Evolutionary conservation across 208 protist genomes (phyloP).

Genomic region (Trypanosoma lewisi): DNA sequence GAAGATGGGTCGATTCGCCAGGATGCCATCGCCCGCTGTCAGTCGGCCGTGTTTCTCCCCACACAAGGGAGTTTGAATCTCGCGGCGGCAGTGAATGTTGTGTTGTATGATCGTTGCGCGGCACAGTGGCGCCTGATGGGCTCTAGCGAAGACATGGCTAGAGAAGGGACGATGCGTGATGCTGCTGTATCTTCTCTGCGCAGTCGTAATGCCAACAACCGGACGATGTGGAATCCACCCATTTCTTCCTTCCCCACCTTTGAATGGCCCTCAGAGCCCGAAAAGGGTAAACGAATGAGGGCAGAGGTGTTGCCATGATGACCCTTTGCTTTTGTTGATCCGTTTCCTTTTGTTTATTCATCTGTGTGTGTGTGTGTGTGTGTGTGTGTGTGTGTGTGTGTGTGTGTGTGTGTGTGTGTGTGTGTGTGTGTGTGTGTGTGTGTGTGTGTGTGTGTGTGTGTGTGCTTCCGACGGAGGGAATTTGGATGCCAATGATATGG

Average conservation of each 20-base stretch:
- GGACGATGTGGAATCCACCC: slow-evolving; percentile 22
- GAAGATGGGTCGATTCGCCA: slow-evolving; percentile 59
- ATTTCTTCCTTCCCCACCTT: neutral
- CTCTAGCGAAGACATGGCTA: neutral
- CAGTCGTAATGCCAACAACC: slow-evolving; percentile 61
- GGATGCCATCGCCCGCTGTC: slow-evolving; percentile 35
- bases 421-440: neutral
- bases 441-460: slow-evolving; percentile 1
- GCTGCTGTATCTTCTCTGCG: slow-evolving; percentile 11
- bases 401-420: neutral
- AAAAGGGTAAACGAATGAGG: neutral
- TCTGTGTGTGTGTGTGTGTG: slow-evolving; percentile 2
- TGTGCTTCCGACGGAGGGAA: neutral
- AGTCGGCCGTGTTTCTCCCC: slow-evolving; percentile 68
- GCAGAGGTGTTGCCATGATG: neutral
- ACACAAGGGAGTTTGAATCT: slow-evolving; percentile 76
- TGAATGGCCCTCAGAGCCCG: neutral
- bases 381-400: neutral
- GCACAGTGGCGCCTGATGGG: slow-evolving; percentile 34
- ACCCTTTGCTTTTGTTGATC: too few species aligned
- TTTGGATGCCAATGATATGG: slow-evolving; percentile 7
- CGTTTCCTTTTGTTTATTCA: neutral
- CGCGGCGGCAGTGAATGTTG: slow-evolving; percentile 59
- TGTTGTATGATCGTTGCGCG: slow-evolving; percentile 64
- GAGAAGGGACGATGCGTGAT: neutral